phyloP scores from a whole-genome alignment of 1,139 yeast genomes.

The Sporopachydermia cereana region DNA sequence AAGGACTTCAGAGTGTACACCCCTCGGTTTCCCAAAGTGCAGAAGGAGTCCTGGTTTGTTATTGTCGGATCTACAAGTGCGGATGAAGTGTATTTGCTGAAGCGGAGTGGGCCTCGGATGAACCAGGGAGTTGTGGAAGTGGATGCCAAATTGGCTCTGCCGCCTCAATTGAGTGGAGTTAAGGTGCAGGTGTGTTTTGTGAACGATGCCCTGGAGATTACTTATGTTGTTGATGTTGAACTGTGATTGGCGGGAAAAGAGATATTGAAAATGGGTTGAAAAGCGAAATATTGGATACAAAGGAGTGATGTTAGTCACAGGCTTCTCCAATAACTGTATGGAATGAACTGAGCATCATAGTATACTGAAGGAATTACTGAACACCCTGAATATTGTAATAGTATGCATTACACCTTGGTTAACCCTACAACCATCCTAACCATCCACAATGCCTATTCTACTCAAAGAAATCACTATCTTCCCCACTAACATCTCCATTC shows the following conservation, averaged over 20 bases:
- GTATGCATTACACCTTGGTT: too few species aligned
- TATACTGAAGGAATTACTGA: too few species aligned
- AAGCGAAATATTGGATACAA: too few species aligned
- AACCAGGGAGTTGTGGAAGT: constrained; percentile 25
- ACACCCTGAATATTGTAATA: too few species aligned
- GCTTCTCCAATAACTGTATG: too few species aligned
- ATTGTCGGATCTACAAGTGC: constrained; percentile 39
- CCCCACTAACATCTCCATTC: constrained; percentile 17
- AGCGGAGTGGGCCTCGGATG: constrained; percentile 53
- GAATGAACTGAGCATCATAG: too few species aligned
- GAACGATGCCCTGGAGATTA: constrained; percentile 57
- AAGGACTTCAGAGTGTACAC: constrained; percentile 56
- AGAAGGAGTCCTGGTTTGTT: constrained; percentile 90
- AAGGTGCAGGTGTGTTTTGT: constrained; percentile 36
- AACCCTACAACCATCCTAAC: too few species aligned
- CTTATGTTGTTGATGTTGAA: constrained; percentile 20
- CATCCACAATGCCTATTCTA: too few species aligned
- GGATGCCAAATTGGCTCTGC: constrained; percentile 37
- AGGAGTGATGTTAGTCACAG: too few species aligned
- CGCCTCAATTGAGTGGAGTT: constrained; percentile 36
- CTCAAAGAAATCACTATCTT: constrained; percentile 40
- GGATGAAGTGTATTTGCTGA: constrained; percentile 44
- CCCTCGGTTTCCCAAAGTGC: constrained; percentile 80
- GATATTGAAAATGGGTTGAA: too few species aligned
- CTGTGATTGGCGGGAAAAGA: neutral